Conservation (phyloP, 1,284 basidiomycete species). For the Apiotrichum veenhuisii region DNA sequence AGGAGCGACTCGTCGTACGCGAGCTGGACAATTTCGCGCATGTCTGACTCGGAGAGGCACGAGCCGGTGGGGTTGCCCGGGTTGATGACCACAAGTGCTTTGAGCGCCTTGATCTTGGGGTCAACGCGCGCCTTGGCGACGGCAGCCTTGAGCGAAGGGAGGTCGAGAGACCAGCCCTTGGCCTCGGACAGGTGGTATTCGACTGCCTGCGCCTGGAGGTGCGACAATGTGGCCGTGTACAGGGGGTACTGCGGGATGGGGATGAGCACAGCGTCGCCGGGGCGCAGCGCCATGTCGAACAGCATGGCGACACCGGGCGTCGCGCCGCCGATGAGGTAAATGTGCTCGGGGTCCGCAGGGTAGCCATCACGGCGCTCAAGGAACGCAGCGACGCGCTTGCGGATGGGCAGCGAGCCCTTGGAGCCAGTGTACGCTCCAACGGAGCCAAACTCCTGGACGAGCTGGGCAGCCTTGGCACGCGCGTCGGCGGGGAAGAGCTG, state of each 20-base stretch:
- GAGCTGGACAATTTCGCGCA: constrained; percentile 66
- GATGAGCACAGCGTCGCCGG: constrained; percentile 53
- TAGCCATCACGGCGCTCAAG: constrained; percentile 78
- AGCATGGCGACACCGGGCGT: constrained; percentile 85
- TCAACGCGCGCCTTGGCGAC: constrained; percentile 63
- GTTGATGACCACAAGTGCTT: constrained; percentile 86
- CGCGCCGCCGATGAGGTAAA: constrained; percentile 88
- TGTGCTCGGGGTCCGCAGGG: constrained; percentile 70
- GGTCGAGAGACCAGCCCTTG: constrained; percentile 74
- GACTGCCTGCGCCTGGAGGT: constrained; percentile 69
- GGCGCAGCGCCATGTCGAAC: constrained; percentile 50
- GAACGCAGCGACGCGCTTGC: constrained; percentile 79
- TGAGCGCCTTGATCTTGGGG: constrained; percentile 56
- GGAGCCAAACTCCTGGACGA: constrained; percentile 77
- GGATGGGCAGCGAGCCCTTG: constrained; percentile 81
- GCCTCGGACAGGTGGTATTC: constrained; percentile 81
- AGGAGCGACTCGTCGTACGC: constrained; percentile 78
- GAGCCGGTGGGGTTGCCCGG: constrained; percentile 89
- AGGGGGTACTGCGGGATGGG: constrained; percentile 96
- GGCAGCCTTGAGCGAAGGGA: constrained; percentile 62
- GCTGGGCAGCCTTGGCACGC: constrained; percentile 70
- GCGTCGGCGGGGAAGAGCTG: constrained; percentile 78
- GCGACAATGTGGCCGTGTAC: constrained; percentile 85
- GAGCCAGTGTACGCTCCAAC: constrained; percentile 91
- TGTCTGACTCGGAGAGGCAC: constrained; percentile 65